Percentiles rank a stretch among this genome's conserved stretches.
Conservation (phyloP, 306 rosid genomes). For the Hylodesmum podocarpum region DNA sequence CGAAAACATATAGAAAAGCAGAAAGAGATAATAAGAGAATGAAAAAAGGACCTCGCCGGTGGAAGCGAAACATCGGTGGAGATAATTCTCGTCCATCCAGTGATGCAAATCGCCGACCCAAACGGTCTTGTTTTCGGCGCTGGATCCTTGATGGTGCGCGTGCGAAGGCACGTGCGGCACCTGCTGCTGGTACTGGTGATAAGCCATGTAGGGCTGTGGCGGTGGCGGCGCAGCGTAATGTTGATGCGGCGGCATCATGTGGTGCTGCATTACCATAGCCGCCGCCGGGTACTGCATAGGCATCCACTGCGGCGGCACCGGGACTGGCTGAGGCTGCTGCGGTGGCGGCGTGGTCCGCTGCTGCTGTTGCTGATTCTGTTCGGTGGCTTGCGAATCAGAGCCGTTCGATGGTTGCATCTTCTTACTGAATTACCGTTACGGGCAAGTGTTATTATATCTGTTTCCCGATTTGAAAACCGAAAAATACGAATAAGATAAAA, state of each 20-base stretch:
- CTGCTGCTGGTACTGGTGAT: conserved; percentile 66
- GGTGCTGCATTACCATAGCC: conserved; percentile 96
- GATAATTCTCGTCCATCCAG: conserved; percentile 95
- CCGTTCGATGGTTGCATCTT: conserved; percentile 79
- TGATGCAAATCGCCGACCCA: conserved; percentile 95
- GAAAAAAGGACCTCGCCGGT: conserved; percentile 54
- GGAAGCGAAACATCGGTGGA: conserved; percentile 80
- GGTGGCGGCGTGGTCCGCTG: conserved; percentile 33
- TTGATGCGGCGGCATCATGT: conserved; percentile 82
- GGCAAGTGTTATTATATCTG: not conserved
- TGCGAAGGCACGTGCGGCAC: conserved; percentile 50
- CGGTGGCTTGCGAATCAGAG: conserved; percentile 59
- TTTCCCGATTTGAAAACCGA: conserved; percentile 17
- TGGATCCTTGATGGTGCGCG: conserved; percentile 57
- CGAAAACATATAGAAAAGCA: not conserved
- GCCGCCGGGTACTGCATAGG: conserved; percentile 87
- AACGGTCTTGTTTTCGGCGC: conserved; percentile 72
- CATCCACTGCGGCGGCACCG: conserved; percentile 61
- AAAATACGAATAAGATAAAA: not conserved
- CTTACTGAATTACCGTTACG: not conserved
- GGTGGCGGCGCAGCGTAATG: conserved; percentile 63
- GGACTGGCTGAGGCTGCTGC: conserved; percentile 25
- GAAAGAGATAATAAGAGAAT: not conserved
- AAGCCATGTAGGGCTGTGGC: conserved; percentile 64
- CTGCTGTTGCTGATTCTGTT: conserved; percentile 34